These are phyloP conservation scores for Ophiostoma ulmi DNA, from an alignment of 2,329 filamentous ascomycete species.

Conservation along the genomic window DNA sequence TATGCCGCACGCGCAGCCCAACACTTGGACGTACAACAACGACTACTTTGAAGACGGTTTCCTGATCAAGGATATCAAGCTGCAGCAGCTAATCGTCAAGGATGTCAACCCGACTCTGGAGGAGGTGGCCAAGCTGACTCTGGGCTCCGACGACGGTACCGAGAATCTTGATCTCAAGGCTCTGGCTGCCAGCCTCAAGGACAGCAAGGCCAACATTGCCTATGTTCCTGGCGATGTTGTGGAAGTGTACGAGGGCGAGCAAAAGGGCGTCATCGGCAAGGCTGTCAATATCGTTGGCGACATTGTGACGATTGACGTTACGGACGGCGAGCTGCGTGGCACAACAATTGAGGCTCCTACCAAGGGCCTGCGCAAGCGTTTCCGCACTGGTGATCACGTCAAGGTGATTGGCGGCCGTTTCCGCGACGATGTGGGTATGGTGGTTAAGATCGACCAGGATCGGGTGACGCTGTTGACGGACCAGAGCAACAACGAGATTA, in stretches of 20 bases:
- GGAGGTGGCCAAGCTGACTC: constrained; percentile 91
- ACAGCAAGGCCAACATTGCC: constrained; percentile 70
- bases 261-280: constrained; percentile 82
- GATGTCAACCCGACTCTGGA: constrained; percentile 91
- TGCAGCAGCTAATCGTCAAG: constrained; percentile 77
- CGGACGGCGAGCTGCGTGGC: constrained; percentile 73
- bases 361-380: constrained; percentile 86
- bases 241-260: constrained; percentile 92
- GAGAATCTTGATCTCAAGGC: constrained; percentile 91
- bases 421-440: constrained; percentile 92
- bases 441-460: constrained; percentile 88
- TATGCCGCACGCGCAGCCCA: constrained; percentile 66
- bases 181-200: constrained; percentile 82
- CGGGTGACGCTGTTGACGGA: constrained; percentile 89
- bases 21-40: constrained; percentile 76
- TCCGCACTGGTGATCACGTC: constrained; percentile 91
- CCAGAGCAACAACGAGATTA: constrained; percentile 87
- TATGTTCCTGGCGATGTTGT: constrained; percentile 95
- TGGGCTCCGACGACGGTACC: constrained; percentile 82
- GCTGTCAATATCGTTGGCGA: constrained; percentile 83
- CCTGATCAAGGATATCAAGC: constrained; percentile 87
- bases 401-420: constrained; percentile 97
- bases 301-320: constrained; percentile 83
- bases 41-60: constrained; percentile 93
- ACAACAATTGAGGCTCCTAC: constrained; percentile 88